Conservation (phyloP, 2,329 filamentous ascomycete species). For the Fusarium sp. region DNA sequence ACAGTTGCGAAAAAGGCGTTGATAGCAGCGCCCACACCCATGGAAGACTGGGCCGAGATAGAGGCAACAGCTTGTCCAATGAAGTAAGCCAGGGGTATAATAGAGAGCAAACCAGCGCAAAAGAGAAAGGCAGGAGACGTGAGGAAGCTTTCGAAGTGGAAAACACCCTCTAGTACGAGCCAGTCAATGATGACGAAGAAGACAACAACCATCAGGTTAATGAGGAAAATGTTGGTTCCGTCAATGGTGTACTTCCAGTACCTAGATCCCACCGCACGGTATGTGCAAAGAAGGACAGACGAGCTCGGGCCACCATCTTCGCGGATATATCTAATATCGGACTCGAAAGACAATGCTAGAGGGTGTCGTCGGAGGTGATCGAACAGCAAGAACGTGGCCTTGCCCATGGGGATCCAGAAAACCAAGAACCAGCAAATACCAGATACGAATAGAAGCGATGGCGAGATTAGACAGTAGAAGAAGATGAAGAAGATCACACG, state of each 20-base stretch:
- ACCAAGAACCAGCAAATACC: conserved; percentile 95
- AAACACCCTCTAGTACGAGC: conserved; percentile 76
- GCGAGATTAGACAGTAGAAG: conserved; percentile 93
- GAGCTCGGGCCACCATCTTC: conserved; percentile 78
- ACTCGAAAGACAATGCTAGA: conserved; percentile 91
- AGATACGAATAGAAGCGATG: conserved; percentile 86
- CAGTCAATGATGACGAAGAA: conserved; percentile 95
- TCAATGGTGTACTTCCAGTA: conserved; percentile 99
- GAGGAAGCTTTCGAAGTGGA: conserved; percentile 78
- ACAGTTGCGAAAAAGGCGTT: conserved; percentile 99
- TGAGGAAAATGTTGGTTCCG: conserved; percentile 98
- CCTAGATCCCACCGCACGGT: conserved; percentile 90
- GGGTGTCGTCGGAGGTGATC: conserved; percentile 94
- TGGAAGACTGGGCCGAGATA: conserved; percentile 97
- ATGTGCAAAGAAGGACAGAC: conserved; percentile 94
- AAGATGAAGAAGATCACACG: conserved; percentile 95
- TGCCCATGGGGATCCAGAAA: conserved; percentile 99
- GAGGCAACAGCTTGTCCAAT: conserved; percentile 98
- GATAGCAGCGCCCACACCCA: conserved; percentile 96
- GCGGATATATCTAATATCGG: conserved; percentile 81
- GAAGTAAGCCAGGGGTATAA: conserved; percentile 97
- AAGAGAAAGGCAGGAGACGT: conserved; percentile 91
- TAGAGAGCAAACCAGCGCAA: conserved; percentile 83
- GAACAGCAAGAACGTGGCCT: conserved; percentile 89
- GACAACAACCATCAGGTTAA: conserved; percentile 96